Conservation (phyloP, 2,329 filamentous ascomycete genomes). For the Didymella segeticola region DNA sequence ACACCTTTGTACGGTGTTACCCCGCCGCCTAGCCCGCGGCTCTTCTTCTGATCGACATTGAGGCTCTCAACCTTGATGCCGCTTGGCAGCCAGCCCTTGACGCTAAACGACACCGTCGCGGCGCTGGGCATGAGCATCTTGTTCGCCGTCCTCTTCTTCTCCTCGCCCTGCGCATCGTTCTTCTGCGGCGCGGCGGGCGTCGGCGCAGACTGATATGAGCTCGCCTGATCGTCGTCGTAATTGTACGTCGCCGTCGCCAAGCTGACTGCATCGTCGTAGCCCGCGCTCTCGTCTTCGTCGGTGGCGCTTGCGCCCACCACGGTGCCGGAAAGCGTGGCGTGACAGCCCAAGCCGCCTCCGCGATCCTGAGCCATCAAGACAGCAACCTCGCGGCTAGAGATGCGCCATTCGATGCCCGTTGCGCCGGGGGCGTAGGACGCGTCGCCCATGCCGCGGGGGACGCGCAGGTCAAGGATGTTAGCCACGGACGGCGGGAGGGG, state of each 20-base stretch:
- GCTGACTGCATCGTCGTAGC: constrained; percentile 45
- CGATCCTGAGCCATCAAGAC: constrained; percentile 45
- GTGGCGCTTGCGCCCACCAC: constrained; percentile 69
- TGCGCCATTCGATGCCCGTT: constrained; percentile 78
- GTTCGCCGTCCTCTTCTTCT: constrained; percentile 65
- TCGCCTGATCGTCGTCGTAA: constrained; percentile 39
- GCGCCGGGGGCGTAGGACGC: constrained; percentile 80
- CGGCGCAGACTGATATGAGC: constrained; percentile 37
- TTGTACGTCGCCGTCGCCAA: constrained; percentile 37
- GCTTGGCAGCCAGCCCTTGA: constrained; percentile 70
- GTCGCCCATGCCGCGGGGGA: constrained; percentile 80
- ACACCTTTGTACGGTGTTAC: constrained; percentile 98
- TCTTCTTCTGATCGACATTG: constrained; percentile 75
- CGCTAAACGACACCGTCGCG: constrained; percentile 57
- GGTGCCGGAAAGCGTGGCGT: constrained; percentile 79
- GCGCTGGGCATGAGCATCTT: constrained; percentile 57
- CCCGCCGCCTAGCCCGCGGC: constrained; percentile 81
- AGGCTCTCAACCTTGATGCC: constrained; percentile 69
- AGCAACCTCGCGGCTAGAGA: constrained; percentile 77
- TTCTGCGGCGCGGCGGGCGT: background rate
- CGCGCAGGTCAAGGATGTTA: constrained; percentile 81
- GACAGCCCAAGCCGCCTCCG: constrained; percentile 63
- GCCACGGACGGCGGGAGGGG: constrained; percentile 81
- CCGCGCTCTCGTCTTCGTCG: constrained; percentile 52
- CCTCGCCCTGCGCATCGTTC: constrained; percentile 42